Evolutionary conservation across 2,329 filamentous ascomycete genomes (phyloP), one percentile per base, ranked within the genome.

Genomic region (Graphiopsis chlorocephala): DNA sequence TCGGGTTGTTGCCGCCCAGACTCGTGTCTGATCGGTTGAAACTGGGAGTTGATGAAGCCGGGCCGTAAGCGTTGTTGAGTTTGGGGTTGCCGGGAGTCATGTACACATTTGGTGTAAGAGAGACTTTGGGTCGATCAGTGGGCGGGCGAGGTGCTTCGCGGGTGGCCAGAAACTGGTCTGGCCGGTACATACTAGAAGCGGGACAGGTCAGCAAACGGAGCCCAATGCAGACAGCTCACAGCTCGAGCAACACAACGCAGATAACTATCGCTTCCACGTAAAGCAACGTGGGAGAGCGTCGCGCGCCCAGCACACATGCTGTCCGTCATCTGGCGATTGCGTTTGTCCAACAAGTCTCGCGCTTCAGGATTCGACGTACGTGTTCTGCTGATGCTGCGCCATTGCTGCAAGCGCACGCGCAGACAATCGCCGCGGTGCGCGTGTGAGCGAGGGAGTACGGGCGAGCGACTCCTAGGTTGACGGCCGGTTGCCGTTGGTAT

Each of bases 111-210:
- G 89, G 93, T 48, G 90, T 92, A 66, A 96, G 86, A 74, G 74
- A 74, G 14, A 91, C 89, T 20, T 60, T 64, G 67, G 93, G 91
- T 73, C 91, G 88, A 74, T 95, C 91, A 66, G 86, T 89, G 23
- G 94, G 95, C 67, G 95, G 94, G 73, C 91, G 90, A 70, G 95
- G 95, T 71, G 95, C 94, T 72, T 95, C 94, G 69, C 95, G 93
- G 68, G 95, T 93, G 79, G 98, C 98, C 91, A 98, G 96, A 82
- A 98, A 98, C 72, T 88, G 86, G 68, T 85, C 84, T 66, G 84
- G 79, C 50, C 84, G 81, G 78, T 88, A 89, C 73, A 87, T 83
- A 70, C 85, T 86, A 75, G 25, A 28, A n/a, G 15, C 42, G 28
- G 29, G 2, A 8, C 28, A 11, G 6, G 38, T 61, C 35, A 62